Evolutionary conservation across 1,139 yeast species (phyloP).

Genomic region (Sugiyamaella sp.): DNA sequence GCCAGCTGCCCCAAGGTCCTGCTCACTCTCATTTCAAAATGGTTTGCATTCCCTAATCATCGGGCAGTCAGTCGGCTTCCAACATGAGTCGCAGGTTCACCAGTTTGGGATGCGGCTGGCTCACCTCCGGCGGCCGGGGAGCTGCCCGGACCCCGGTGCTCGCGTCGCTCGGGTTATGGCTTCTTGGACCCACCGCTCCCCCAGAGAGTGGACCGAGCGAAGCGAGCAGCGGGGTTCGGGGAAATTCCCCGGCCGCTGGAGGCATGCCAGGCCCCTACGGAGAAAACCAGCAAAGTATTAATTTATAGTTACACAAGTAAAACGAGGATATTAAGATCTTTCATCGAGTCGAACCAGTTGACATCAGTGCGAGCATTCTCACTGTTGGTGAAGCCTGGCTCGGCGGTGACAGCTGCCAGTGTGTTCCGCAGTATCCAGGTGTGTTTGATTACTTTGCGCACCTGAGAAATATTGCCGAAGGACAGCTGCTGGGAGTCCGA

Average conservation of each 20-base stretch:
- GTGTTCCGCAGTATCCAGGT: slow-evolving; percentile 22
- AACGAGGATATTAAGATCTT: slow-evolving; percentile 20
- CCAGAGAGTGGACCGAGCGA: too few species aligned
- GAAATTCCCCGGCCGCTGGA: neutral
- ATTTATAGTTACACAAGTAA: slow-evolving; percentile 19
- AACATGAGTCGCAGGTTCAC: too few species aligned
- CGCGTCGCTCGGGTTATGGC: too few species aligned
- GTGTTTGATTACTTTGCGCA: slow-evolving; percentile 19
- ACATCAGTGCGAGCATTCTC: slow-evolving; percentile 5
- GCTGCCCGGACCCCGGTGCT: too few species aligned
- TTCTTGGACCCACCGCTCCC: too few species aligned
- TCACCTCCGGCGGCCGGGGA: too few species aligned
- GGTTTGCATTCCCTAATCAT: too few species aligned
- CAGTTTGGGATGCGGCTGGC: too few species aligned
- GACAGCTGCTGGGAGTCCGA: slow-evolving; percentile 15
- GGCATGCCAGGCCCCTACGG: neutral
- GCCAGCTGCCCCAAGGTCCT: neutral
- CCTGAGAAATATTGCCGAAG: slow-evolving; percentile 23
- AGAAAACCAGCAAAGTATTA: neutral
- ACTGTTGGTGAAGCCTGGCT: neutral
- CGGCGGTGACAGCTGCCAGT: neutral
- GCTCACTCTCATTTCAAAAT: neutral
- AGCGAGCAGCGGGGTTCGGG: slow-evolving; percentile 2
- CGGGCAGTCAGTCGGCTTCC: too few species aligned
- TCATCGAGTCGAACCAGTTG: slow-evolving; percentile 24